A percentile compares a stretch with the other conserved stretches of the same genome.
These are phyloP conservation scores for Antarctomyces pellizariae DNA, from an alignment of 495 filamentous ascomycete species.

Conservation along the genomic window DNA sequence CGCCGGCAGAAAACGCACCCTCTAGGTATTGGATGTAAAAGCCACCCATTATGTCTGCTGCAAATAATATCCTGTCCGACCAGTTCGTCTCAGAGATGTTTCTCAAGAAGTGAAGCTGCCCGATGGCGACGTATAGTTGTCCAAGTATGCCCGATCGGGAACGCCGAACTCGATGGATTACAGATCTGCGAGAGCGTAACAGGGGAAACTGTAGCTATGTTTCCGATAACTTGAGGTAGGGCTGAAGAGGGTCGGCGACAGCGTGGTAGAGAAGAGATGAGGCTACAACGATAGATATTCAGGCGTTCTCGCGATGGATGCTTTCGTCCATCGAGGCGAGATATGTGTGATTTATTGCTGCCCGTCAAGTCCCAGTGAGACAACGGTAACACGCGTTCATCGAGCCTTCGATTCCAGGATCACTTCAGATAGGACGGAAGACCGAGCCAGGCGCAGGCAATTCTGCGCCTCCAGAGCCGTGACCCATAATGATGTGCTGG, in stretches of 20 bases:
- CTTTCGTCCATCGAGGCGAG: slow-evolving; percentile 22
- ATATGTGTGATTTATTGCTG: slow-evolving; percentile 40
- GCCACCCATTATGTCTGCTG: slow-evolving; percentile 24
- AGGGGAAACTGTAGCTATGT: no score
- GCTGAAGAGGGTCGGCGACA: slow-evolving; percentile 6
- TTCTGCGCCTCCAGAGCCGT: slow-evolving; percentile 37
- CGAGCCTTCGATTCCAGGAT: slow-evolving; percentile 6
- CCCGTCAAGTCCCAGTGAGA: slow-evolving; percentile 21
- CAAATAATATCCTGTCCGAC: no score
- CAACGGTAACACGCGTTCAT: slow-evolving; percentile 9
- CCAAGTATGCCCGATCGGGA: no score
- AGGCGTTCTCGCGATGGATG: slow-evolving; percentile 11
- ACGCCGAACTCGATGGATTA: no score
- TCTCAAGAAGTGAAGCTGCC: background rate
- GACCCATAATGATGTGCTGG: slow-evolving; percentile 74
- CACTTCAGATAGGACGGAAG: slow-evolving; percentile 13
- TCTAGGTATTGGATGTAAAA: slow-evolving; percentile 41
- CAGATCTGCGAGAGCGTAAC: no score
- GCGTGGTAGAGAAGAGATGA: slow-evolving; percentile 12
- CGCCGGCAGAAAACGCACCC: slow-evolving; percentile 24
- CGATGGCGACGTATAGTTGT: no score
- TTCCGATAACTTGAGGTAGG: no score
- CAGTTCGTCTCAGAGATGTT: slow-evolving; percentile 7
- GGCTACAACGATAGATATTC: slow-evolving; percentile 12
- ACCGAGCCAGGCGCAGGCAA: slow-evolving; percentile 19